A percentile compares a stretch with the other conserved stretches of the same genome.
Evolutionary conservation across 192 early-diverging fungal species (phyloP).

Genomic region (Cetraspora pellucida): DNA sequence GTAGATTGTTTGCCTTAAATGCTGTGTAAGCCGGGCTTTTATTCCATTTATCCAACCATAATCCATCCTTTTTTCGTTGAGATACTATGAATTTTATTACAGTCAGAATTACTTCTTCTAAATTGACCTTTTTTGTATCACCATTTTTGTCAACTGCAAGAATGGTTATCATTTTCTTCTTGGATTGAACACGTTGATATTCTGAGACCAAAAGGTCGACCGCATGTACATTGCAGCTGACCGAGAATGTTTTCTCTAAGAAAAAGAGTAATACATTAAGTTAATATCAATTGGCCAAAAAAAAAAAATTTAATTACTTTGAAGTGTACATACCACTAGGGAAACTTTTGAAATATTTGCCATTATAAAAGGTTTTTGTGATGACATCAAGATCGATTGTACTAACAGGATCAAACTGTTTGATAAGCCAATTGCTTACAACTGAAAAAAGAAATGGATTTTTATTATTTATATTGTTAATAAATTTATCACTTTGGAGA

Average conservation of each 20-base stretch:
- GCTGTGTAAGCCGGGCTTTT: constrained; percentile 1
- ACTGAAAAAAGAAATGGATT: neutral
- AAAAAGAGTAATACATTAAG: neutral
- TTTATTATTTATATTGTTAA: too few relatives aligned
- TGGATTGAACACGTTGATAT: neutral
- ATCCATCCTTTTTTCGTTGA: neutral
- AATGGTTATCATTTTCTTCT: neutral
- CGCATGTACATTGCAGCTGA: constrained; percentile 8
- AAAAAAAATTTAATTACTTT: too few relatives aligned
- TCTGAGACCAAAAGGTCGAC: neutral
- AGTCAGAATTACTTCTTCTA: neutral
- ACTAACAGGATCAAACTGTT: neutral
- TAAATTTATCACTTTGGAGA: too few relatives aligned
- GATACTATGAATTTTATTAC: neutral
- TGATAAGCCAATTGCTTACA: neutral
- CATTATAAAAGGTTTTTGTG: constrained; percentile 10
- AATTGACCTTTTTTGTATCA: neutral
- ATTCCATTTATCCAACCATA: constrained; percentile 30
- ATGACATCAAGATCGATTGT: neutral
- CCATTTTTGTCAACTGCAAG: neutral
- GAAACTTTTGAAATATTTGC: constrained; percentile 9
- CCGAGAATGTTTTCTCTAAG: constrained; percentile 10
- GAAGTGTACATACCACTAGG: neutral
- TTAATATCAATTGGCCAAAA: neutral
- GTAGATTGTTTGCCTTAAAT: neutral